Evolutionary conservation across 345 rosid genomes (phyloP).

Genomic region (Salix purpurea): DNA sequence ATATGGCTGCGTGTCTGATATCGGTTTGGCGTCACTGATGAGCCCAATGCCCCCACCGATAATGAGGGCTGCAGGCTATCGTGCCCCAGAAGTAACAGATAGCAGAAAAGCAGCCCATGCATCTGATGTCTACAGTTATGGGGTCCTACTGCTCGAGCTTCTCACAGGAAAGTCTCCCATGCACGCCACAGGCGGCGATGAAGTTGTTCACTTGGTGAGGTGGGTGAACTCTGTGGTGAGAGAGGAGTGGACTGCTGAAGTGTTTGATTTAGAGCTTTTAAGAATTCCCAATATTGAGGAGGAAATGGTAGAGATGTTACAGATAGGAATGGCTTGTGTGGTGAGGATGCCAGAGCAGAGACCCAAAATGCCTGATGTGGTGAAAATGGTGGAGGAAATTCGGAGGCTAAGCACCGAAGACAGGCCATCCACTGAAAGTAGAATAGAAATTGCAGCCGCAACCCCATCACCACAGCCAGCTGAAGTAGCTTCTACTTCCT

Average conservation of each 20-base stretch:
- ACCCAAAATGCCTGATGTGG: constrained; percentile 22
- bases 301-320: constrained; percentile 36
- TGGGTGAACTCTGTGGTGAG: constrained; percentile 36
- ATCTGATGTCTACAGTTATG: constrained; percentile 30
- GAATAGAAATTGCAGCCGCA: neutral
- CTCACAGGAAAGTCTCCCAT: constrained; percentile 28
- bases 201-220: constrained; percentile 27
- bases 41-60: constrained; percentile 14
- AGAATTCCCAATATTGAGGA: constrained; percentile 32
- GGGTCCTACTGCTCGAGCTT: constrained; percentile 32
- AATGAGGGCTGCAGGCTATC: constrained; percentile 23
- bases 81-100: constrained; percentile 32
- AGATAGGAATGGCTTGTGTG: constrained; percentile 28
- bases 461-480: constrained; percentile 13
- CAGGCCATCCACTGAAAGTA: constrained; percentile 11
- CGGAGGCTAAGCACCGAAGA: neutral
- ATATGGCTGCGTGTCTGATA: constrained; percentile 24
- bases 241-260: constrained; percentile 39
- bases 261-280: constrained; percentile 29
- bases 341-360: constrained; percentile 28
- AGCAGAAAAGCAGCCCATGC: constrained; percentile 25
- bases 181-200: constrained; percentile 16
- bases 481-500: constrained; percentile 10
- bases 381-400: constrained; percentile 28
- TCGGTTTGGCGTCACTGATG: constrained; percentile 26